Conservation (phyloP, 257 asterid species). For the Primulina tabacum region DNA sequence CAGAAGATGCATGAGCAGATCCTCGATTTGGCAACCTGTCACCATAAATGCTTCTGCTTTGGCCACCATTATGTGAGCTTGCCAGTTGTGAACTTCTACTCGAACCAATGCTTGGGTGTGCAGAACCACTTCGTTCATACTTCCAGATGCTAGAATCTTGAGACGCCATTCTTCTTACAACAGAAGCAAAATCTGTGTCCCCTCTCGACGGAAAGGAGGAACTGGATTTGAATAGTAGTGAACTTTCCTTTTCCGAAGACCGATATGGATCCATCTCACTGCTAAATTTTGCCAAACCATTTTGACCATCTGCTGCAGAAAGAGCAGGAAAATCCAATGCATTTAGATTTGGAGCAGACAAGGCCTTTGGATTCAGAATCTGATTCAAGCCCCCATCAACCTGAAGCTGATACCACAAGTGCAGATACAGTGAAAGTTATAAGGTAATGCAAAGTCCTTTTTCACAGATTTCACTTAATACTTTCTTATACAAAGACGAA, state of each 20-base stretch:
- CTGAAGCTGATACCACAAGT: slow-evolving; percentile 53
- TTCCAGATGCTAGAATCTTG: slow-evolving; percentile 80
- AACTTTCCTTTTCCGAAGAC: slow-evolving; percentile 45
- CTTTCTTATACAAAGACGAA: neutral
- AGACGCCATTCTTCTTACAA: slow-evolving; percentile 69
- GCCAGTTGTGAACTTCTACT: slow-evolving; percentile 74
- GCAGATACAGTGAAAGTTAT: slow-evolving; percentile 18
- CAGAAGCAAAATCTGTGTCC: slow-evolving; percentile 69
- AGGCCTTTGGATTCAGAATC: slow-evolving; percentile 51
- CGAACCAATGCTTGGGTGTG: slow-evolving; percentile 63
- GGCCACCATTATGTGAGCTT: slow-evolving; percentile 56
- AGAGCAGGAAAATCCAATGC: slow-evolving; percentile 93
- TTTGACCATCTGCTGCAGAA: slow-evolving; percentile 51
- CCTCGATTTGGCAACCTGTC: slow-evolving; percentile 63
- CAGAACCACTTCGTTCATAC: slow-evolving; percentile 54
- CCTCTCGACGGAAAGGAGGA: slow-evolving; percentile 66
- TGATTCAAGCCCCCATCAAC: slow-evolving; percentile 65
- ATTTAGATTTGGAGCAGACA: slow-evolving; percentile 66
- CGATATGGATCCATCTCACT: slow-evolving; percentile 42
- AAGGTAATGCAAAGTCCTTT: neutral
- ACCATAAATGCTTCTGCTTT: slow-evolving; percentile 45
- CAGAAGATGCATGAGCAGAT: slow-evolving; percentile 55
- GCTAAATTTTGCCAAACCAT: slow-evolving; percentile 43
- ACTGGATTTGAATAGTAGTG: slow-evolving; percentile 44
- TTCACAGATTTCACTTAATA: neutral